Evolutionary conservation across 148 eudicot genomes (phyloP).

Genomic region (Chenopodium suecicum): DNA sequence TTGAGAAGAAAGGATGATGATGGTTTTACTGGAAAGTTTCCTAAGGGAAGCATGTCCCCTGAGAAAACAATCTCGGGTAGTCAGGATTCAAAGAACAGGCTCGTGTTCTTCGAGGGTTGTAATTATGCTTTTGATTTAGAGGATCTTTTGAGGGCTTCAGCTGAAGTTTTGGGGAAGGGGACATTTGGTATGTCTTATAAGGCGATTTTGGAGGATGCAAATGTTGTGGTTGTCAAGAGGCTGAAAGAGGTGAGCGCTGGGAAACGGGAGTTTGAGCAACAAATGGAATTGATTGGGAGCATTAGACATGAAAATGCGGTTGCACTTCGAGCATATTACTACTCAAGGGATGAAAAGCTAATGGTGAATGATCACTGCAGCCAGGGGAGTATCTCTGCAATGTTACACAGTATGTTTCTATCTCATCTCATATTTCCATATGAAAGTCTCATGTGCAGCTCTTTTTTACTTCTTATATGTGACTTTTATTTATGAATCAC

Average conservation of each 20-base stretch:
- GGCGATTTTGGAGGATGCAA: slow-evolving; percentile 80
- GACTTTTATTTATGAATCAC: neutral
- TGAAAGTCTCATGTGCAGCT: neutral
- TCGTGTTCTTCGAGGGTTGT: slow-evolving; percentile 87
- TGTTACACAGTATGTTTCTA: slow-evolving; percentile 71
- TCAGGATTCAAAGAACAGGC: slow-evolving; percentile 58
- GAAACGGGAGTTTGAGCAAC: slow-evolving; percentile 84
- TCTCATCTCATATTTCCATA: neutral
- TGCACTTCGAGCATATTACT: slow-evolving; percentile 85
- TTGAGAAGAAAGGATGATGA: slow-evolving; percentile 42
- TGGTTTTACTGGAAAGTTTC: slow-evolving; percentile 55
- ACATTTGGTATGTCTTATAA: slow-evolving; percentile 85
- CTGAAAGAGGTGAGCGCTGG: slow-evolving; percentile 84
- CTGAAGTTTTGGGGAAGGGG: slow-evolving; percentile 94
- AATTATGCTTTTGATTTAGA: slow-evolving; percentile 86
- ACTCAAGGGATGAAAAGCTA: slow-evolving; percentile 92
- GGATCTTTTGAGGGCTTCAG: slow-evolving; percentile 93
- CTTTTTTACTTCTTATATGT: neutral
- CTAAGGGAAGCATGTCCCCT: slow-evolving; percentile 64
- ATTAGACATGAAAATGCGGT: slow-evolving; percentile 80
- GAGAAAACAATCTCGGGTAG: slow-evolving; percentile 60
- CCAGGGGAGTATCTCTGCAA: slow-evolving; percentile 68
- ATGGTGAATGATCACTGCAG: slow-evolving; percentile 72
- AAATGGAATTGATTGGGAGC: slow-evolving; percentile 83
- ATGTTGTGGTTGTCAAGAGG: slow-evolving; percentile 85